Percentiles rank a stretch among this genome's conserved stretches.
Evolutionary conservation across 2,329 filamentous ascomycete species (phyloP).

Genomic region (Ilyonectria destructans): DNA sequence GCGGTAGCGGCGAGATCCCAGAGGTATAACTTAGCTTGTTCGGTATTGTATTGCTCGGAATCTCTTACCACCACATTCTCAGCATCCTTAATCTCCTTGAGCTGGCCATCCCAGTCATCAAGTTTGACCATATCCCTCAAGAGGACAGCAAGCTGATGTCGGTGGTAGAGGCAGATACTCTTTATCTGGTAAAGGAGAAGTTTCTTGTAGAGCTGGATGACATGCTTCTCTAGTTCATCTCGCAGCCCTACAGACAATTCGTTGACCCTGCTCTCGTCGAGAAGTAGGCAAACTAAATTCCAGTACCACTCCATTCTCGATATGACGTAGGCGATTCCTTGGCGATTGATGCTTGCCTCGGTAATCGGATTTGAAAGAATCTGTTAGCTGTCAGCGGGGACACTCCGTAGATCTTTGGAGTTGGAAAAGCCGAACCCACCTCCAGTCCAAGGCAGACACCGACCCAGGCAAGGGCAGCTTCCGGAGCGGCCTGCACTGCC

Average conservation of each 20-base stretch:
- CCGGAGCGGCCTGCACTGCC: no score
- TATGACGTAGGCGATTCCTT: constrained; percentile 48
- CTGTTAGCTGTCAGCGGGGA: constrained; percentile 36
- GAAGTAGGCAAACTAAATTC: constrained; percentile 50
- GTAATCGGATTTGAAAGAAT: constrained; percentile 52
- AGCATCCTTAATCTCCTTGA: constrained; percentile 47
- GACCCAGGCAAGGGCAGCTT: no score
- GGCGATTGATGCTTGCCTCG: constrained; percentile 47
- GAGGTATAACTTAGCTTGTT: constrained; percentile 27
- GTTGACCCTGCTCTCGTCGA: constrained; percentile 40
- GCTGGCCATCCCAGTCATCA: constrained; percentile 55
- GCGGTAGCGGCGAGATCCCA: constrained; percentile 5
- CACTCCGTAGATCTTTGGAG: neutral
- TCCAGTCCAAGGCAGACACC: no score
- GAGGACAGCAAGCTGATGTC: constrained; percentile 48
- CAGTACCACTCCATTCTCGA: constrained; percentile 55
- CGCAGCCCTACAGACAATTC: constrained; percentile 36
- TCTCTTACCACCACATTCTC: constrained; percentile 42
- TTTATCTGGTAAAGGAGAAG: constrained; percentile 61
- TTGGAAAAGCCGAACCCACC: constrained; percentile 38
- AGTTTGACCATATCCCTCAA: constrained; percentile 50
- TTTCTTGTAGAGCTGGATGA: constrained; percentile 58
- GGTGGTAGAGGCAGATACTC: constrained; percentile 57
- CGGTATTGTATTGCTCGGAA: constrained; percentile 33
- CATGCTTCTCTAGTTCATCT: constrained; percentile 46